Conservation (phyloP, 2,329 filamentous ascomycete species). For the Ceratocystis cacaofunesta region DNA sequence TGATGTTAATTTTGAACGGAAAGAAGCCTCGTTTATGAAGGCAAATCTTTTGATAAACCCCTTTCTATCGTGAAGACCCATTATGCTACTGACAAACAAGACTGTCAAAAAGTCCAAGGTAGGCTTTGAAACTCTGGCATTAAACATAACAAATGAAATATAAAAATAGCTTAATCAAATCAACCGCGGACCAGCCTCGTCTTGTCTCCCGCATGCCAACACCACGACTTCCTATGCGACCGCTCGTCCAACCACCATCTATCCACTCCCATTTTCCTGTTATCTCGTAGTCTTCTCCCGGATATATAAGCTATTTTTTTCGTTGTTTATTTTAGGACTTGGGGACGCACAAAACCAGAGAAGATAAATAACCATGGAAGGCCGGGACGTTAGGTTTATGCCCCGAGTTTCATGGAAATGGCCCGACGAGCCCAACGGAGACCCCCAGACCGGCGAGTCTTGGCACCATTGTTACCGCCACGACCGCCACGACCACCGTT, state of each 20-base stretch:
- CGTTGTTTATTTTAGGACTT: not conserved
- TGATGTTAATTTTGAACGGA: not conserved
- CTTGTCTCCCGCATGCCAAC: too few relatives aligned
- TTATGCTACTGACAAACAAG: too few relatives aligned
- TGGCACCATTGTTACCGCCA: not conserved
- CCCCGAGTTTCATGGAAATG: not conserved
- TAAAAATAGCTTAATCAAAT: not conserved
- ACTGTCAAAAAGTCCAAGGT: not conserved
- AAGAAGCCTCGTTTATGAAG: too few relatives aligned
- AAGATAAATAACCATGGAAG: not conserved
- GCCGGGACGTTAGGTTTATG: constrained; percentile 1
- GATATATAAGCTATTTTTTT: not conserved
- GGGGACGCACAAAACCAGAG: not conserved
- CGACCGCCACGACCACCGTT: not conserved
- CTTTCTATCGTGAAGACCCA: too few relatives aligned
- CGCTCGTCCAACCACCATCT: too few relatives aligned
- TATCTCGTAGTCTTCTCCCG: not conserved
- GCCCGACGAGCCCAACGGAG: constrained; percentile 15
- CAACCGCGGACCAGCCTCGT: too few relatives aligned
- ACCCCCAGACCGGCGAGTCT: constrained; percentile 9
- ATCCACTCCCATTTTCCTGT: not conserved
- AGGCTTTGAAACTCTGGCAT: not conserved
- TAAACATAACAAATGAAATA: not conserved
- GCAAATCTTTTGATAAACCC: too few relatives aligned
- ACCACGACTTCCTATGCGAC: too few relatives aligned